Evolutionary conservation across 2,329 filamentous ascomycete genomes (phyloP), one percentile per base, ranked within the genome.

Genomic region (Fusarium drepaniforme): DNA sequence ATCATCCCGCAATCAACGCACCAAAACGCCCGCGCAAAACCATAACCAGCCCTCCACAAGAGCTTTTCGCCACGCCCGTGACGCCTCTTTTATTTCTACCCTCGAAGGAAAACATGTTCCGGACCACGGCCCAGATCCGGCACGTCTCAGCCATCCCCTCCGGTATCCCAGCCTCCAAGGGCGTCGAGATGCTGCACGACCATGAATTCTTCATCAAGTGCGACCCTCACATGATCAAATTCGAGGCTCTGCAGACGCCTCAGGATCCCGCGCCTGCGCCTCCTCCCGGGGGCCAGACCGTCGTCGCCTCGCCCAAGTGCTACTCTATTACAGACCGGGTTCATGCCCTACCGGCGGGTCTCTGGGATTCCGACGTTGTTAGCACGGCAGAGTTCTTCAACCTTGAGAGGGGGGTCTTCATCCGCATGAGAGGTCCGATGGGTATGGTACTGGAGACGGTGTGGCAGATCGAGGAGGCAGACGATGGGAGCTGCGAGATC

Each of bases 321-420:
- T 90, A 87, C 81, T 82, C 83, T 37, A 87, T 90, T 28, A 87
- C 84, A 8, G 87, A 88, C 72, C 81, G 84, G 42, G 83, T 89
- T 9, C 87, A 89, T 75, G 83, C 87, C 42, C 82, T 90, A 28
- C 88, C 88, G 5, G 87, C 87, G 16, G 88, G 88, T 3, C 82
- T 90, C 33, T 90, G 88, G 88, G 88, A 88, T 76, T 86, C 84
- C 62, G 86, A 87, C 58, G 86, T 90, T 8, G 84, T 87, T 63
- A 90, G 88, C 81, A 85, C 80, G 8, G 88, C 89, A 77, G 88
- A 90, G 80, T 87, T 90, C 70, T 86, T 87, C 21, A 81, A 89
- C 71, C 81, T 87, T 21, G 81, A 82, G n/a, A 83, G 80, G 33
- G 89, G 89, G 21, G 75, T 88, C 8, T 90, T 89, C 78, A 86